Evolutionary conservation across 2,329 filamentous ascomycete genomes (phyloP), one percentile per base, ranked within the genome.

Genomic region (Pseudogymnoascus sp.): DNA sequence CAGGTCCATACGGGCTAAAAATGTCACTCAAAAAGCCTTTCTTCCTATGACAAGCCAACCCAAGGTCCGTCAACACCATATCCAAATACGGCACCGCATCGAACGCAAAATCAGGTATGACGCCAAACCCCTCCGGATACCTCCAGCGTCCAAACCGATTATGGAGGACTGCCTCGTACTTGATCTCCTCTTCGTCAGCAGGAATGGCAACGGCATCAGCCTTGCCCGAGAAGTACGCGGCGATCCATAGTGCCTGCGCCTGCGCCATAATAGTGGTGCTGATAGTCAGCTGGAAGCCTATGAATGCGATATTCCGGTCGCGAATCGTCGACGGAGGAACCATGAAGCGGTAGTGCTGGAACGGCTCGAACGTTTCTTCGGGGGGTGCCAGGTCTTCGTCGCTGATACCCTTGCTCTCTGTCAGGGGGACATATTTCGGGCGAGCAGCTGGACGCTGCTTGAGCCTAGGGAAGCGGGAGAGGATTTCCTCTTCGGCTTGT

Each of bases 61-160:
- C 87, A 63, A 93, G 69, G 72, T 93, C 89, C 4, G 76, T 75
- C 65, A 90, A 71, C 70, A 93, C 72, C 70, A 87, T 70, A 73
- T 93, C 89, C 16, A 91, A 72, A 64, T 91, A 95, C 3, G 88
- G 88, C 62, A 93, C 72, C 0, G 82, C 82, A 72, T 95, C 90
- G 70, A 93, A 93, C 16, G 90, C 86, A 67, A 92, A 86, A 72
- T 90, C 88, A 0, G 86, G 86, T 64, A 81, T 79, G 40, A 77
- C 78, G 1, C 88, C 88, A 69, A 84, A 86, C 0, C 88, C 88
- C 3, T 77, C 80, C 0, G 87, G 84, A 68, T 89, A 89, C 26
- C 89, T 80, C 82, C 86, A 87, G 67, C 81, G 84, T 4, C 87
- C 86, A 71, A 88, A 93, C 38, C 88, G 83, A 19, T 81, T 85